These are phyloP conservation scores for Cronartium quercuum DNA, from an alignment of 1,284 basidiomycete genomes.

Conservation along the genomic window DNA sequence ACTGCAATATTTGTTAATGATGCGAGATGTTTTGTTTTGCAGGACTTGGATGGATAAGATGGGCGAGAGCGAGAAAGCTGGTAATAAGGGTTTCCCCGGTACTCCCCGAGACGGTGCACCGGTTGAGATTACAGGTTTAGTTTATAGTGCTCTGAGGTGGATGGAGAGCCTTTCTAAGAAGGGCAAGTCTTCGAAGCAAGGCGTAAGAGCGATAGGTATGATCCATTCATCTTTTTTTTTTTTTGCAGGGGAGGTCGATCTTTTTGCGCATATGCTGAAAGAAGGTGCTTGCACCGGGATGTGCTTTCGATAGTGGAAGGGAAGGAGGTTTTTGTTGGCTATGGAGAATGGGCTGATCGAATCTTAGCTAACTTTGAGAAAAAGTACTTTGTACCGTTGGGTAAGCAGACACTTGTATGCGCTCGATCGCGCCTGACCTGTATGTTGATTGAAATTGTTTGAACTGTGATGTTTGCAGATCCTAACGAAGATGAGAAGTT, in stretches of 20 bases:
- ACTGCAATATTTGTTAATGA: background rate
- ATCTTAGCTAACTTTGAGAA: slow-evolving; percentile 82
- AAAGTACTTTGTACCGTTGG: slow-evolving; percentile 78
- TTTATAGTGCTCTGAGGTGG: slow-evolving; percentile 91
- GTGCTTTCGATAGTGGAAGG: slow-evolving; percentile 60
- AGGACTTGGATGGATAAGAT: slow-evolving; percentile 98
- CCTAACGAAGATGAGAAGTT: slow-evolving; percentile 66
- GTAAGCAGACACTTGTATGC: too few relatives aligned
- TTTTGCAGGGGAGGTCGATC: too few relatives aligned
- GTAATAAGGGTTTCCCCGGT: slow-evolving; percentile 87
- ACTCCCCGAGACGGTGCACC: slow-evolving; percentile 93
- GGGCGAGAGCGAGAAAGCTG: slow-evolving; percentile 82
- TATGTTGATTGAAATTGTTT: slow-evolving; percentile 12
- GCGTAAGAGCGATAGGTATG: too few relatives aligned
- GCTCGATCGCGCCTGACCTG: too few relatives aligned
- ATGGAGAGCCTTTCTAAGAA: slow-evolving; percentile 61
- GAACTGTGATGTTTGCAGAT: slow-evolving; percentile 59
- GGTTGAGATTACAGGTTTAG: slow-evolving; percentile 84
- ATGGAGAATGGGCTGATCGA: slow-evolving; percentile 80
- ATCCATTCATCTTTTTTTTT: too few relatives aligned
- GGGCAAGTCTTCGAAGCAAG: slow-evolving; percentile 80
- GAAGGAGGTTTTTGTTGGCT: slow-evolving; percentile 66
- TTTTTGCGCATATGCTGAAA: too few relatives aligned
- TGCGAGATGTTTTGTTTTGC: slow-evolving; percentile 55
- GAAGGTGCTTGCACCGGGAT: too few relatives aligned